Evolutionary conservation across 768 basidiomycete genomes (phyloP).

Genomic region (Boletus rex-veris): DNA sequence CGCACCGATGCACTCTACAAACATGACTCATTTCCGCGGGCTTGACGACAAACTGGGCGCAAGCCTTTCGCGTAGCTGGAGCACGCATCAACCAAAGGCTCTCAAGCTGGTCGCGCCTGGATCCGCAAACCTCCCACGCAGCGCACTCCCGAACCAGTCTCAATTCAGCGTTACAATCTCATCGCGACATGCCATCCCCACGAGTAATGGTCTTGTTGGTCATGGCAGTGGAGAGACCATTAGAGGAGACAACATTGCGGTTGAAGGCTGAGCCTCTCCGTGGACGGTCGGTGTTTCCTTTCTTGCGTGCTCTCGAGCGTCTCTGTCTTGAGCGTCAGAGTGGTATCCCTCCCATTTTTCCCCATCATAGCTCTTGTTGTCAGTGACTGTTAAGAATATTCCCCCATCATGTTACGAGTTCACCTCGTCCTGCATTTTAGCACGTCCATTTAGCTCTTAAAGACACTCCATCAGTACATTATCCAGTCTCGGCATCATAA

Average conservation of each 20-base stretch:
- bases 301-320: not conserved
- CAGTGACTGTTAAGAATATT: conserved; percentile 17
- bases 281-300: conserved; percentile 11
- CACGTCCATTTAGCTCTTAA: conserved; percentile 9
- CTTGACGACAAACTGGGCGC: conserved; percentile 49
- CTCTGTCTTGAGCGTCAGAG: not conserved
- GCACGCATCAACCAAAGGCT: conserved; percentile 45
- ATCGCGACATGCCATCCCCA: conserved; percentile 13
- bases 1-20: conserved; percentile 23
- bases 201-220: conserved; percentile 1
- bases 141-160: conserved; percentile 49
- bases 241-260: conserved; percentile 16
- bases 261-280: conserved; percentile 33
- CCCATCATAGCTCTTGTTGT: conserved; percentile 1
- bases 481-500: conserved; percentile 26
- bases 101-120: conserved; percentile 36
- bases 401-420: conserved; percentile 7
- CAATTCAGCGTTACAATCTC: conserved; percentile 41
- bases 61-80: conserved; percentile 57
- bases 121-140: conserved; percentile 43
- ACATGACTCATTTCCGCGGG: conserved; percentile 17
- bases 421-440: conserved; percentile 18
- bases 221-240: conserved; percentile 15
- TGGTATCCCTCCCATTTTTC: not conserved
- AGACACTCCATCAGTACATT: conserved; percentile 20